A percentile compares a stretch with the other conserved stretches of the same genome.
These are phyloP conservation scores for Penicillium manginii DNA, from an alignment of 495 filamentous ascomycete genomes.

Conservation along the genomic window DNA sequence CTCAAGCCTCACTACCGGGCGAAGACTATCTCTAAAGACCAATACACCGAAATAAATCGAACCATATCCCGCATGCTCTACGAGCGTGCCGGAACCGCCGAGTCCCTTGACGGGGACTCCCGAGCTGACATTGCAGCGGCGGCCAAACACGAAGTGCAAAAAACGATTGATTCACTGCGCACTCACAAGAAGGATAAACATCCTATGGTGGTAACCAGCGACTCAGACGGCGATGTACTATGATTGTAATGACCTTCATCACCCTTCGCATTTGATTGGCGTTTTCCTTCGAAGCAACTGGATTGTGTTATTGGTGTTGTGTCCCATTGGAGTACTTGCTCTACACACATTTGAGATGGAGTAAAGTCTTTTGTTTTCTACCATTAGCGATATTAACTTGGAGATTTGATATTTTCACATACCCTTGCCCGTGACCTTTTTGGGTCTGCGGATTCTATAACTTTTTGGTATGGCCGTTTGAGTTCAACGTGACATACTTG, in stretches of 20 bases:
- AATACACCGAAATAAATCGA: constrained; percentile 87
- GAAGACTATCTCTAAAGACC: constrained; percentile 72
- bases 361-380: not conserved
- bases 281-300: constrained; percentile 14
- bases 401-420: not conserved
- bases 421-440: not conserved
- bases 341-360: constrained; percentile 6
- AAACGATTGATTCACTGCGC: constrained; percentile 53
- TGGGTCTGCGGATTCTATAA: not conserved
- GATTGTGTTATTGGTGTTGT: constrained; percentile 17
- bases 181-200: constrained; percentile 29
- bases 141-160: constrained; percentile 74
- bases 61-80: constrained; percentile 84
- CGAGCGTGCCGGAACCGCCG: constrained; percentile 68
- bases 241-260: constrained; percentile 24
- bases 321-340: constrained; percentile 4
- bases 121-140: constrained; percentile 67
- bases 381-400: constrained; percentile 1
- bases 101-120: constrained; percentile 58
- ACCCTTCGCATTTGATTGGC: constrained; percentile 28
- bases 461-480: not conserved
- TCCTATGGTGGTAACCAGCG: constrained; percentile 21
- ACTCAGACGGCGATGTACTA: constrained; percentile 29
- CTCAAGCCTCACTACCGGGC: constrained; percentile 75
- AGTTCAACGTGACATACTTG: not conserved